A percentile compares a stretch with the other conserved stretches of the same genome.
phyloP scores from a whole-genome alignment of 441 rosid species.

The Gossypium lobatum region DNA sequence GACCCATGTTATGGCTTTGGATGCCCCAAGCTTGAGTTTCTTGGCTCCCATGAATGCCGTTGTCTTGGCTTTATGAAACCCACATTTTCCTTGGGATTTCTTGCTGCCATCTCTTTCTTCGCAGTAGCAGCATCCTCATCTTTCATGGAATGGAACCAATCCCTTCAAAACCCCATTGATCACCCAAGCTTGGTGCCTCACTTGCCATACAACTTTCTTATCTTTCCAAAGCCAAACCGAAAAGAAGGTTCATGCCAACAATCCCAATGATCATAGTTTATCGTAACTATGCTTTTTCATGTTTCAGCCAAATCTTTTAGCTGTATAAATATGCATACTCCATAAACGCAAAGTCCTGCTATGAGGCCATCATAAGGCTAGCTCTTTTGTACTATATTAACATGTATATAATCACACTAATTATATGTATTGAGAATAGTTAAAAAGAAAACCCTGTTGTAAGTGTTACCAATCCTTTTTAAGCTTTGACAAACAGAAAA shows the following conservation, averaged over 20 bases:
- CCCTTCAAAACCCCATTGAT: slow-evolving; percentile 90
- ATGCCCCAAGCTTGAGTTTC: slow-evolving; percentile 34
- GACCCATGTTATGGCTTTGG: slow-evolving; percentile 46
- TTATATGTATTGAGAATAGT: too few species aligned
- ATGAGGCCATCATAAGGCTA: too few species aligned
- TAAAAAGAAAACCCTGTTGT: too few species aligned
- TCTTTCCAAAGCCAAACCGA: background rate
- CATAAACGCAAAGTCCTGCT: too few species aligned
- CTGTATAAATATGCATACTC: too few species aligned
- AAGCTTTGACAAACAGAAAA: too few species aligned
- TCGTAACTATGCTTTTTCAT: too few species aligned
- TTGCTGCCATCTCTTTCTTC: slow-evolving; percentile 25
- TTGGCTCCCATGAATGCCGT: slow-evolving; percentile 29
- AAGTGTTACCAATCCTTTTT: too few species aligned
- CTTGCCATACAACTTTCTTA: slow-evolving; percentile 36
- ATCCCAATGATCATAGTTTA: background rate
- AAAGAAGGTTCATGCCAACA: background rate
- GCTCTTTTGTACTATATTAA: too few species aligned
- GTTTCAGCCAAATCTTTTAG: too few species aligned
- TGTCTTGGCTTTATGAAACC: slow-evolving; percentile 22
- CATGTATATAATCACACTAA: too few species aligned
- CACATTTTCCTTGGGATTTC: slow-evolving; percentile 15
- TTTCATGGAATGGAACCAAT: slow-evolving; percentile 43
- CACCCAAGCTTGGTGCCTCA: slow-evolving; percentile 87
- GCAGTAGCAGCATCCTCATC: slow-evolving; percentile 25